Percentiles rank a stretch among this genome's conserved stretches.
Evolutionary conservation across 371 early-diverging fungal genomes (phyloP).

Genomic region (Actinomortierella wolfii): DNA sequence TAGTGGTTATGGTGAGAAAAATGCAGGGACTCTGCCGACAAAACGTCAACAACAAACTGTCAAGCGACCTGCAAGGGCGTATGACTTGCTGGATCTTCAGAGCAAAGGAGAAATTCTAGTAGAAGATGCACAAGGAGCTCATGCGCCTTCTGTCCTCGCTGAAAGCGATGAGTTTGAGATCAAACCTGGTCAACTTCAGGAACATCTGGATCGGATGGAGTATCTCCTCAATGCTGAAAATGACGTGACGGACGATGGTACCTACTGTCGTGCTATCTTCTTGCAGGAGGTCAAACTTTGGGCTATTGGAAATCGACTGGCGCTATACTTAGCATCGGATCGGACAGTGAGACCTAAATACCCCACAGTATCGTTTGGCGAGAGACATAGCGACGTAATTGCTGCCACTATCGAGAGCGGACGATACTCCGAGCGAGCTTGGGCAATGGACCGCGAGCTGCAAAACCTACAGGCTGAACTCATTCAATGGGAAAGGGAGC

Average conservation of each 20-base stretch:
- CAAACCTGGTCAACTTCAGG: slow-evolving; percentile 1
- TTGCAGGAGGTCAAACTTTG: slow-evolving; percentile 38
- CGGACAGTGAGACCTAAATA: background rate
- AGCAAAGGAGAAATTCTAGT: background rate
- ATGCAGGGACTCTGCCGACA: background rate
- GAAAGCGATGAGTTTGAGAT: slow-evolving; percentile 12
- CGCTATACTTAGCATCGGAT: slow-evolving; percentile 15
- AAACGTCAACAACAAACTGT: slow-evolving; percentile 1
- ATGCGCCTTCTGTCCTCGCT: slow-evolving; percentile 1
- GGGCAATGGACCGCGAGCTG: slow-evolving; percentile 34
- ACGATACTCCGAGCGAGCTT: slow-evolving; percentile 30
- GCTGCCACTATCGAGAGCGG: slow-evolving; percentile 12
- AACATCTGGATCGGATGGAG: slow-evolving; percentile 29
- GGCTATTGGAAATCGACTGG: slow-evolving; percentile 31
- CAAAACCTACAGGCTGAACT: slow-evolving; percentile 34
- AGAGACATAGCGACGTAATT: background rate
- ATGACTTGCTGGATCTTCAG: slow-evolving; percentile 14
- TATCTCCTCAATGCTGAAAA: slow-evolving; percentile 26
- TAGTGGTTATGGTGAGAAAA: no score
- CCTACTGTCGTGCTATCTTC: slow-evolving; percentile 27
- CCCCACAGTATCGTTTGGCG: no score
- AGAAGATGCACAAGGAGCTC: background rate
- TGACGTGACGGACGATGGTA: slow-evolving; percentile 30
- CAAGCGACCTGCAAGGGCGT: background rate
- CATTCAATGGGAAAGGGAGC: slow-evolving; percentile 26